Conservation (phyloP, 352 stramenopile species). For the Phytophthora pisi region DNA sequence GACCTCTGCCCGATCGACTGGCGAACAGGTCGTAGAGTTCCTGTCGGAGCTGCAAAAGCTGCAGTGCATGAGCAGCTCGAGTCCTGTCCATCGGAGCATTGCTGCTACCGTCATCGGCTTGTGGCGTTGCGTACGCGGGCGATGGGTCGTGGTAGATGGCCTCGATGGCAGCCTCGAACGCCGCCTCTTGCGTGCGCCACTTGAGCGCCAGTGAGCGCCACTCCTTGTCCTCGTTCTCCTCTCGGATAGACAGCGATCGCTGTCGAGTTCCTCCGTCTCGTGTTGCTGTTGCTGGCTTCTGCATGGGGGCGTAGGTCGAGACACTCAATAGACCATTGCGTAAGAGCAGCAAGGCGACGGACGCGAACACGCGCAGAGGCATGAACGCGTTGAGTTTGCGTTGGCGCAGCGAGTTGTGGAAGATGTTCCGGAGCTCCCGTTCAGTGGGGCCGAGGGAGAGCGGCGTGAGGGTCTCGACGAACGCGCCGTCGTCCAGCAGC, state of each 20-base stretch:
- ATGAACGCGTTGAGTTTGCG: constrained; percentile 55
- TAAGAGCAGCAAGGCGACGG: constrained; percentile 63
- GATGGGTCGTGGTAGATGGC: constrained; percentile 40
- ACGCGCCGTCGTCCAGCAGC: constrained; percentile 53
- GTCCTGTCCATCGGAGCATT: constrained; percentile 7
- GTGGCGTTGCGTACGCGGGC: background rate
- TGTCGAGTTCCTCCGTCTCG: constrained; percentile 10
- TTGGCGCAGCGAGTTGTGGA: constrained; percentile 70
- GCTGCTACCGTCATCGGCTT: background rate
- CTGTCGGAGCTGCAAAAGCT: constrained; percentile 55
- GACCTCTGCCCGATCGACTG: constrained; percentile 25
- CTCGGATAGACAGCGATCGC: constrained; percentile 26
- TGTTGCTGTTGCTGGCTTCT: constrained; percentile 8
- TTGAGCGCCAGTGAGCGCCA: constrained; percentile 58
- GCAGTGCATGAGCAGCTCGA: constrained; percentile 33
- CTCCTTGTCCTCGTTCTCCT: constrained; percentile 45
- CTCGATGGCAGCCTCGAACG: constrained; percentile 60
- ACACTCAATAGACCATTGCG: constrained; percentile 66
- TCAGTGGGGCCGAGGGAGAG: constrained; percentile 54
- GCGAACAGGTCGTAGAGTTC: constrained; percentile 63
- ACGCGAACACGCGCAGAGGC: constrained; percentile 68
- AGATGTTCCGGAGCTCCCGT: constrained; percentile 68
- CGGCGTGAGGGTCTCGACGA: constrained; percentile 49
- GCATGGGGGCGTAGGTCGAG: constrained; percentile 49
- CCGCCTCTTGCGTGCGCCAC: constrained; percentile 56